Conservation (phyloP, 306 rosid species). For the Dicorynia guianensis region DNA sequence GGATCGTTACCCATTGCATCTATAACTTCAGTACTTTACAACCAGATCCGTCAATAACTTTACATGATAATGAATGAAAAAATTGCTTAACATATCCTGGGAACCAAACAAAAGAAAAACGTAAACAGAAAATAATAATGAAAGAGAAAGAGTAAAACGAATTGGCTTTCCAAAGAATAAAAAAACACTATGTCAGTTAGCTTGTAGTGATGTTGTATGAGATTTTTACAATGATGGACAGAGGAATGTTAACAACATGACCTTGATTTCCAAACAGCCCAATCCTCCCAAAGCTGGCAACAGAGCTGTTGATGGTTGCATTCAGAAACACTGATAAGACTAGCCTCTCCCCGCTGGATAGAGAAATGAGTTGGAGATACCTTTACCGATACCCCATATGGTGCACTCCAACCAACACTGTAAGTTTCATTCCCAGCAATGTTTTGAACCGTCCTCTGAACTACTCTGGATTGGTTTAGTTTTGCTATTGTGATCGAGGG, state of each 20-base stretch:
- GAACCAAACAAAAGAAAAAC: slow-evolving; percentile 14
- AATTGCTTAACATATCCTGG: slow-evolving; percentile 54
- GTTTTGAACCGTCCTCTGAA: slow-evolving; percentile 69
- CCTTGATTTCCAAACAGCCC: slow-evolving; percentile 87
- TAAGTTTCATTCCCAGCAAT: slow-evolving; percentile 72
- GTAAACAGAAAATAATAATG: background rate
- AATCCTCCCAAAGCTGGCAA: slow-evolving; percentile 89
- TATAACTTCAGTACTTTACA: slow-evolving; percentile 49
- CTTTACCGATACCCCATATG: slow-evolving; percentile 74
- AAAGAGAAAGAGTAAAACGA: slow-evolving; percentile 16
- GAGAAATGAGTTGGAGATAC: slow-evolving; percentile 78
- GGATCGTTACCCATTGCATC: slow-evolving; percentile 31
- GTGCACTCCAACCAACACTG: slow-evolving; percentile 84
- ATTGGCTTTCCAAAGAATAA: slow-evolving; percentile 22
- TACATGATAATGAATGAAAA: slow-evolving; percentile 72
- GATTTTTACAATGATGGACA: slow-evolving; percentile 66
- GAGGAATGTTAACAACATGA: slow-evolving; percentile 81
- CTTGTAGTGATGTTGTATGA: slow-evolving; percentile 51
- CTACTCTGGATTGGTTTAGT: slow-evolving; percentile 72
- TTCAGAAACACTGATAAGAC: slow-evolving; percentile 64
- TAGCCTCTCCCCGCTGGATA: slow-evolving; percentile 61
- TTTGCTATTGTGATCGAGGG: slow-evolving; percentile 87
- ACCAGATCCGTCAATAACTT: slow-evolving; percentile 44
- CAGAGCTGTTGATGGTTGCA: slow-evolving; percentile 61
- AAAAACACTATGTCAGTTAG: slow-evolving; percentile 32